Base-by-base conservation (phyloP, 225 moss, liverwort and hornwort species). In the Antitrichia curtipendula region DNA sequence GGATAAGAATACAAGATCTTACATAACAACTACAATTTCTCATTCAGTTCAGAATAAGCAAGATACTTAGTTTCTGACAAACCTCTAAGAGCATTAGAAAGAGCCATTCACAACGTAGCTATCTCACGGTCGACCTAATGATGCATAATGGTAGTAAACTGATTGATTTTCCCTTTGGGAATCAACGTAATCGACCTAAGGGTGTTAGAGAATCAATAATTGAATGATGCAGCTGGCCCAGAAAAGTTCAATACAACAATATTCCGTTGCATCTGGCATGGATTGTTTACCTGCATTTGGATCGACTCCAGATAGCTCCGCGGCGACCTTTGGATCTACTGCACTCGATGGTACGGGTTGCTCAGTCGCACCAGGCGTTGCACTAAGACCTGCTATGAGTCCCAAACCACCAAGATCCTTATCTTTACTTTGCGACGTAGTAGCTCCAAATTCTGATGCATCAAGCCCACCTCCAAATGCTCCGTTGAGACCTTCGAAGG, bases 401-500 rank as follows among this genome's bases (percentile, higher is more conserved):
- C 96, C 99, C 90, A 99, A 88, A 79, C 97, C 96, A 86, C 92
- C 96, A 92, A 94, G 92, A 92, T 95, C 97, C 85, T 91, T 91
- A 69, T 91, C 97, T 86, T 90, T 93, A 56, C 93, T 90, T 89
- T 97, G 94, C 22, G 89, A 74, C 40, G 94, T 89, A 80, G 96
- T 91, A 49, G 97, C 99, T 85, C 97, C 99, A 91, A 95, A 99
- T 91, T 99, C 99, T 28, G 99, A 94, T 63, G 97, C 93, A 90
- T 99, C 99, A 63, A 99, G 89, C 56, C 99, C 99, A 80, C 99
- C 99, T 94, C 99, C 99, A 91, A 99, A 99, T 84, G 99, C 99
- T 88, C 94, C 97, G 59, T 95, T 97, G 61, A 99, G 91, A 75
- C 99, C 99, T 90, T 99, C 99, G 85, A 99, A 99, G 56, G 97